Evolutionary conservation across 2,329 filamentous ascomycete genomes (phyloP).

Genomic region (Pseudodiploospora longispora): DNA sequence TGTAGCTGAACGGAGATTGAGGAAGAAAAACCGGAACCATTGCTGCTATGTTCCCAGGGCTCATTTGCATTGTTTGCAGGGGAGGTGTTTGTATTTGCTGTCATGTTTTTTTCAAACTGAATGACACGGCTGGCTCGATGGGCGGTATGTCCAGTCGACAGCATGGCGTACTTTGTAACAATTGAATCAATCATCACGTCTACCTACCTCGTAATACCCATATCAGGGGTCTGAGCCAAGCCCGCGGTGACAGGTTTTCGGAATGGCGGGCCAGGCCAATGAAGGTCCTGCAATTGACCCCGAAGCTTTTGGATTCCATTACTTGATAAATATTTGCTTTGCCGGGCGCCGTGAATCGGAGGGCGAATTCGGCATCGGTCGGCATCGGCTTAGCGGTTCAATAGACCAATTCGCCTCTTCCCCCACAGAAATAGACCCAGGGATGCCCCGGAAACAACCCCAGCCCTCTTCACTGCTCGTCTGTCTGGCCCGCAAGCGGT

Average conservation of each 20-base stretch:
- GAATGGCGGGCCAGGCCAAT: too few species aligned
- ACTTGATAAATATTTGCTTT: background rate
- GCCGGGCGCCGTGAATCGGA: background rate
- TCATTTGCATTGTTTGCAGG: too few species aligned
- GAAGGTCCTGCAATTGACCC: too few species aligned
- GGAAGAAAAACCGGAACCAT: conserved; percentile 8
- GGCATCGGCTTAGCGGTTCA: conserved; percentile 12
- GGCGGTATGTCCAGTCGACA: too few species aligned
- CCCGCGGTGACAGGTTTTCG: too few species aligned
- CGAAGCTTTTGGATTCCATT: background rate
- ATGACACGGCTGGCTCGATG: too few species aligned
- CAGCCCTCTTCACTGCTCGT: background rate
- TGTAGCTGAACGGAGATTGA: conserved; percentile 1
- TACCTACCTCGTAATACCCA: too few species aligned
- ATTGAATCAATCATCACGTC: too few species aligned
- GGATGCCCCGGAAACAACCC: background rate
- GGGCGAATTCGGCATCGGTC: conserved; percentile 8
- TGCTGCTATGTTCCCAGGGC: background rate
- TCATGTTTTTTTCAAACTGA: too few species aligned
- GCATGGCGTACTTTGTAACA: too few species aligned
- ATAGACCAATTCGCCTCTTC: background rate
- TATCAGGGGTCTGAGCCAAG: too few species aligned
- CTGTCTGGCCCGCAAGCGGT: background rate
- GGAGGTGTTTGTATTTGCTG: too few species aligned
- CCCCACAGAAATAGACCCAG: background rate